Conservation (phyloP, 2,329 filamentous ascomycete species). For the Nemania bipapillata region DNA sequence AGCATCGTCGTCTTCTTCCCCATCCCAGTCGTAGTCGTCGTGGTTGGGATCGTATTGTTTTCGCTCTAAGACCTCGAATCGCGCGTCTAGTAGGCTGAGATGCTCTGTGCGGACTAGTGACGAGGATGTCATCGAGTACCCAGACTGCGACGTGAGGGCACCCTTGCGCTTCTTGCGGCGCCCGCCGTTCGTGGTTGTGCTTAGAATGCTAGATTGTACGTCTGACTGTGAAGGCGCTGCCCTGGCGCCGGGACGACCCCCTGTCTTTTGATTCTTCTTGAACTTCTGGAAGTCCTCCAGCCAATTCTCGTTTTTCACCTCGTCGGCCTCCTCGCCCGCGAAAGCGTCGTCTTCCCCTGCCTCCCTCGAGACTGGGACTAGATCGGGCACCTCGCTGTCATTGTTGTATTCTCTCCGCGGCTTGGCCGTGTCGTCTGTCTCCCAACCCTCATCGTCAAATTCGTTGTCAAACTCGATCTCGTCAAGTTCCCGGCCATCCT, state of each 20-base stretch:
- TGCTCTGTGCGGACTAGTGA: constrained; percentile 88
- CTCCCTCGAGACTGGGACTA: constrained; percentile 52
- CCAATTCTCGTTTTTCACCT: constrained; percentile 79
- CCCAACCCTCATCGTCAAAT: constrained; percentile 84
- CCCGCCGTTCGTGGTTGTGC: constrained; percentile 80
- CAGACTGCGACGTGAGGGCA: constrained; percentile 85
- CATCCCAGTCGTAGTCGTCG: constrained; percentile 59
- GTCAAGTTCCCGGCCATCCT: constrained; percentile 78
- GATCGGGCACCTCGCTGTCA: constrained; percentile 59
- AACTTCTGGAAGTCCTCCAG: constrained; percentile 93
- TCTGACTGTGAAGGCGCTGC: constrained; percentile 67
- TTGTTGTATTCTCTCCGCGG: constrained; percentile 68
- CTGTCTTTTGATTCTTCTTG: constrained; percentile 78
- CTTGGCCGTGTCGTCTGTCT: constrained; percentile 91
- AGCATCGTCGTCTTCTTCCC: constrained; percentile 61
- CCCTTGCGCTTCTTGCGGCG: constrained; percentile 95
- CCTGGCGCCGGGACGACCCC: constrained; percentile 48
- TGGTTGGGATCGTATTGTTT: constrained; percentile 68
- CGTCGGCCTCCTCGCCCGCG: constrained; percentile 55
- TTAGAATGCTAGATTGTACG: constrained; percentile 75
- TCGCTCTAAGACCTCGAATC: constrained; percentile 92
- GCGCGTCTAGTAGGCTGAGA: constrained; percentile 82
- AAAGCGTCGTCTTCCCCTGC: constrained; percentile 40
- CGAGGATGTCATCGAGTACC: constrained; percentile 92
- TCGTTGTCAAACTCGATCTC: constrained; percentile 79